Evolutionary conservation across 2,329 filamentous ascomycete genomes (phyloP).

Genomic region (Emmonsiellopsis sp.): DNA sequence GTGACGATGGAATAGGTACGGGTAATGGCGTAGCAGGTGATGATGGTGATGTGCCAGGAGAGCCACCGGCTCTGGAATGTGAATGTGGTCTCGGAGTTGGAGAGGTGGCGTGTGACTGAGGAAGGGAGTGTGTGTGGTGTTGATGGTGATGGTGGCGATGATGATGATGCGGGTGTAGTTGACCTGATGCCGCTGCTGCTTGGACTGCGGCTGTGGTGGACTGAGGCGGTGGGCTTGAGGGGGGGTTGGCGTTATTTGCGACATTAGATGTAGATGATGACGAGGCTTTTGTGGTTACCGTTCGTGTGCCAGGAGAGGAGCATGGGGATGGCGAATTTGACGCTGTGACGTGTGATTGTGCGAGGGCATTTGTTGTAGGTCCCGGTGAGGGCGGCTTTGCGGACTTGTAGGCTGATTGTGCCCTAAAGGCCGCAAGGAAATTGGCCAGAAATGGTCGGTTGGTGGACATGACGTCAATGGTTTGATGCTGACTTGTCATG

Average conservation of each 20-base stretch:
- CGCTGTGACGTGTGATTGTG: conserved; percentile 24
- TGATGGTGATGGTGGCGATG: conserved; percentile 34
- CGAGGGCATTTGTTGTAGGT: conserved; percentile 19
- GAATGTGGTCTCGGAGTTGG: conserved; percentile 14
- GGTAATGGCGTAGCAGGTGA: conserved; percentile 25
- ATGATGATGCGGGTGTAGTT: conserved; percentile 23
- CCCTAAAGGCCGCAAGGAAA: conserved; percentile 59
- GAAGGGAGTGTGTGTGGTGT: conserved; percentile 12
- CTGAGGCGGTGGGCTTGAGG: conserved; percentile 8
- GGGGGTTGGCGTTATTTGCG: conserved; percentile 10
- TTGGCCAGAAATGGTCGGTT: conserved; percentile 59
- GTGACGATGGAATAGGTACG: conserved; percentile 28
- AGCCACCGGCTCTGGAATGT: conserved; percentile 12
- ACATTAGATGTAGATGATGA: conserved; percentile 15
- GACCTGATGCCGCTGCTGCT: conserved; percentile 14
- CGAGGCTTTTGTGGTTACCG: conserved; percentile 40
- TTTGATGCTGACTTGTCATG: neutral
- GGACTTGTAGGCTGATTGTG: conserved; percentile 53
- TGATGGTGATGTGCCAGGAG: conserved; percentile 22
- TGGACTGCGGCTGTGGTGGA: conserved; percentile 29
- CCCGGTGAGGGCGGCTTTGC: conserved; percentile 32
- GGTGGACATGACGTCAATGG: conserved; percentile 45
- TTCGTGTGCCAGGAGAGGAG: conserved; percentile 34
- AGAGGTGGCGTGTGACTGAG: conserved; percentile 13
- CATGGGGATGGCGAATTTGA: conserved; percentile 29